Evolutionary conservation across 805 yeast genomes (phyloP).

Genomic region (Wickerhamomyces bisporus): DNA sequence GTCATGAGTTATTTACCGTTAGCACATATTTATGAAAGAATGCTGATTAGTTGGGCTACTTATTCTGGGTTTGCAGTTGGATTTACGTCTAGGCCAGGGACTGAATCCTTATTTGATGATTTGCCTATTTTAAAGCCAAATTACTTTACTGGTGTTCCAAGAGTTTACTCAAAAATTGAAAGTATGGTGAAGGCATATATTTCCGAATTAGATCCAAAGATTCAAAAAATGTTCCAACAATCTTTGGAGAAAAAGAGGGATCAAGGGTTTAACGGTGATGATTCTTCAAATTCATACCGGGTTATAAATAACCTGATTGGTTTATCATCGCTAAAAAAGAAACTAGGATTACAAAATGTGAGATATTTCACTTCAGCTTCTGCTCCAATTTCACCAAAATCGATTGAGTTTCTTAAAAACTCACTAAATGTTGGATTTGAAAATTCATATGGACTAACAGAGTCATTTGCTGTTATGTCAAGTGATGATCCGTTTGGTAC

Average conservation of each 20-base stretch:
- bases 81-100: constrained; percentile 42
- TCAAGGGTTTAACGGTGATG: constrained; percentile 5
- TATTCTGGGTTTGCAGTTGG: constrained; percentile 37
- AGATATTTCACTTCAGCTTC: constrained; percentile 40
- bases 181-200: constrained; percentile 34
- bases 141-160: constrained; percentile 47
- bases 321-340: constrained; percentile 35
- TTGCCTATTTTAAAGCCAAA: constrained; percentile 42
- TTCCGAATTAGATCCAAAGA: constrained; percentile 6
- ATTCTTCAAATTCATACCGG: constrained; percentile 10
- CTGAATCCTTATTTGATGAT: constrained; percentile 44
- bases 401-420: constrained; percentile 49
- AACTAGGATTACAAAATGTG: constrained; percentile 35
- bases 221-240: constrained; percentile 12
- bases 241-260: constrained; percentile 10
- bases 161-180: constrained; percentile 51
- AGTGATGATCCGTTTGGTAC: constrained; percentile 33
- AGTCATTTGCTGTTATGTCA: constrained; percentile 53
- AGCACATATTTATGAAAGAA: constrained; percentile 58
- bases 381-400: constrained; percentile 55
- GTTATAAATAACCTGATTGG: constrained; percentile 2
- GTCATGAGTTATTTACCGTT: constrained; percentile 44
- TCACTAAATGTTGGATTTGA: constrained; percentile 38
- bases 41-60: constrained; percentile 28
- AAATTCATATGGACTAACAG: constrained; percentile 62